Conservation (phyloP, 306 rosid genomes). For the Dalbergia cultrata region DNA sequence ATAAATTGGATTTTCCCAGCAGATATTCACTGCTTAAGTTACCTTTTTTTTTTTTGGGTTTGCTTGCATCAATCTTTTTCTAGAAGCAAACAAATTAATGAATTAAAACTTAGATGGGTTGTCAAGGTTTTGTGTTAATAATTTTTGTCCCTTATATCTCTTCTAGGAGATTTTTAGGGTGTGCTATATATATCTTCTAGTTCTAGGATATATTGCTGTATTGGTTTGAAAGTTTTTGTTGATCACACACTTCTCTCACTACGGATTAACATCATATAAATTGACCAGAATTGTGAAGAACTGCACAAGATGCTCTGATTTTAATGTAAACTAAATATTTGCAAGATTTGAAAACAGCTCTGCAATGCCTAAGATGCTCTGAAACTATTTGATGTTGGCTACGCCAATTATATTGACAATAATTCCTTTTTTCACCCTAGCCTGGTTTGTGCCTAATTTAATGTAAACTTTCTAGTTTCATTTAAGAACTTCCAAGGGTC, state of each 20-base stretch:
- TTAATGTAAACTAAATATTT: conserved; percentile 23
- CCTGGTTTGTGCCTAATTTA: conserved; percentile 23
- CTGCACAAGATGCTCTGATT: conserved; percentile 23
- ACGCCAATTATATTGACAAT: neutral
- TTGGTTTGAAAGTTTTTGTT: neutral
- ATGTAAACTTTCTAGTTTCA: conserved; percentile 6
- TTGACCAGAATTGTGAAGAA: conserved; percentile 21
- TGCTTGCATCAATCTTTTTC: neutral
- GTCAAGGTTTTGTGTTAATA: neutral
- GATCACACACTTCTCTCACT: conserved; percentile 13
- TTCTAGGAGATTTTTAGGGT: neutral
- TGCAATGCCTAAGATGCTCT: conserved; percentile 1
- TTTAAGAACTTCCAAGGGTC: conserved; percentile 7
- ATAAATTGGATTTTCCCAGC: neutral
- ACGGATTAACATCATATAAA: neutral
- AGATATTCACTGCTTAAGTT: neutral
- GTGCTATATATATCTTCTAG: neutral
- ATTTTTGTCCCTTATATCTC: neutral
- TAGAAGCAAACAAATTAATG: neutral
- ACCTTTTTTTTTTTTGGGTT: neutral
- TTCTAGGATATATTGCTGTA: neutral
- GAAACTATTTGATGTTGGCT: conserved; percentile 33
- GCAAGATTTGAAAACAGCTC: conserved; percentile 12
- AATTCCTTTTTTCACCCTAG: neutral
- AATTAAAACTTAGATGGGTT: conserved; percentile 12